Conservation (phyloP, 768 basidiomycete species). For the Pleurotus djamor region DNA sequence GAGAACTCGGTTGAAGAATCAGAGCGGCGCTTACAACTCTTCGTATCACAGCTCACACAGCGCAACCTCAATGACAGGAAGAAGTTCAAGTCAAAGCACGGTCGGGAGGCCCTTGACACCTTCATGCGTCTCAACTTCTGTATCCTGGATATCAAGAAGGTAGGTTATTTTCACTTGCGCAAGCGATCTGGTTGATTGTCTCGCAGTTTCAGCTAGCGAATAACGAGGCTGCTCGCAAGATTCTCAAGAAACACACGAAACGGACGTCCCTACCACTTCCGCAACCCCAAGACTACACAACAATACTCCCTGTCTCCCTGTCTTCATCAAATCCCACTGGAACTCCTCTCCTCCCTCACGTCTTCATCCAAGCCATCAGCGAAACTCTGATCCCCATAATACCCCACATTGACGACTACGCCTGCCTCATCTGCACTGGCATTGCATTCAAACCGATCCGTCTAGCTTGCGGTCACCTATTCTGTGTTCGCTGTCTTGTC, state of each 20-base stretch:
- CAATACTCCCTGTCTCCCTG: conserved; percentile 14
- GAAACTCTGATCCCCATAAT: conserved; percentile 80
- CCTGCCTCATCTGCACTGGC: conserved; percentile 83
- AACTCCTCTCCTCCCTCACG: conserved; percentile 42
- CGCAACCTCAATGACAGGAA: conserved; percentile 52
- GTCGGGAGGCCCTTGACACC: conserved; percentile 55
- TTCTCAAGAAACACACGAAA: conserved; percentile 92
- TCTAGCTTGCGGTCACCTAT: conserved; percentile 76
- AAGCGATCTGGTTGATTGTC: not conserved
- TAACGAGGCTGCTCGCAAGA: conserved; percentile 87
- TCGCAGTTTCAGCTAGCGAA: conserved; percentile 78
- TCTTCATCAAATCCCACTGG: conserved; percentile 12
- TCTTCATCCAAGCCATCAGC: conserved; percentile 80
- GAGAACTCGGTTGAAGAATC: conserved; percentile 70
- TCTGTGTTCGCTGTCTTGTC: conserved; percentile 78
- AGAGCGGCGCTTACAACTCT: conserved; percentile 62
- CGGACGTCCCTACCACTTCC: conserved; percentile 74
- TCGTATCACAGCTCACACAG: conserved; percentile 55
- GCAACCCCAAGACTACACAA: conserved; percentile 21
- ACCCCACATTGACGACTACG: conserved; percentile 80
- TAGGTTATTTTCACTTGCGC: conserved; percentile 14
- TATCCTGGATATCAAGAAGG: conserved; percentile 82
- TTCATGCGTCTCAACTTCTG: conserved; percentile 79
- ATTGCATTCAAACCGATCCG: conserved; percentile 94
- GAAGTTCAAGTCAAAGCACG: conserved; percentile 56